A percentile compares a stretch with the other conserved stretches of the same genome.
These are phyloP conservation scores for Sporothrix phasma DNA, from an alignment of 2,329 filamentous ascomycete genomes.

Conservation along the genomic window DNA sequence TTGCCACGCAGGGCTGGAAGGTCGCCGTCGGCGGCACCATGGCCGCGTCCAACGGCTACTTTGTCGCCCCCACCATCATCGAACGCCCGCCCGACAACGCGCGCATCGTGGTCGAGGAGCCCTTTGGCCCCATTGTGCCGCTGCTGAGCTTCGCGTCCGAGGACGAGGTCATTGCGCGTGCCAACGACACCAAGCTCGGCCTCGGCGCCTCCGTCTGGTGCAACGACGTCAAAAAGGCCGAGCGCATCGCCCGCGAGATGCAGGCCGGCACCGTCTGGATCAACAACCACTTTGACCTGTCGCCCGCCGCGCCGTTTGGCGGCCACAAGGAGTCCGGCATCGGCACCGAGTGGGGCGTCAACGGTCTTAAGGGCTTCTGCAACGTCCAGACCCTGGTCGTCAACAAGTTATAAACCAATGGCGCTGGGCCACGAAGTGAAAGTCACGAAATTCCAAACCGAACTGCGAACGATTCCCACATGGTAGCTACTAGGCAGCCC, in stretches of 20 bases:
- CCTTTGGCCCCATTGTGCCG: slow-evolving; percentile 36
- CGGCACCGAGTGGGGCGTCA: slow-evolving; percentile 33
- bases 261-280: slow-evolving; percentile 46
- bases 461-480: too few relatives aligned
- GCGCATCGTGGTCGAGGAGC: slow-evolving; percentile 43
- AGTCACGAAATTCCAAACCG: too few relatives aligned
- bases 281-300: slow-evolving; percentile 34
- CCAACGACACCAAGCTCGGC: slow-evolving; percentile 39
- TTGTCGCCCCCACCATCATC: slow-evolving; percentile 48
- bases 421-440: too few relatives aligned
- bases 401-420: too few relatives aligned
- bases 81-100: slow-evolving; percentile 48
- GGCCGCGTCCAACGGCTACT: slow-evolving; percentile 34
- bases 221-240: slow-evolving; percentile 36
- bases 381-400: slow-evolving; percentile 19
- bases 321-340: slow-evolving; percentile 43
- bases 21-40: slow-evolving; percentile 26
- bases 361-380: slow-evolving; percentile 26
- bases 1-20: slow-evolving; percentile 38
- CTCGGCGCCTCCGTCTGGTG: slow-evolving; percentile 45
- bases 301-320: slow-evolving; percentile 33
- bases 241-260: slow-evolving; percentile 35
- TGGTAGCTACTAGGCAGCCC: too few relatives aligned
- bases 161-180: slow-evolving; percentile 35
- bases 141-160: slow-evolving; percentile 34